Base-by-base conservation (phyloP, 306 rosid genomes). In the Trichosanthes truncata region DNA sequence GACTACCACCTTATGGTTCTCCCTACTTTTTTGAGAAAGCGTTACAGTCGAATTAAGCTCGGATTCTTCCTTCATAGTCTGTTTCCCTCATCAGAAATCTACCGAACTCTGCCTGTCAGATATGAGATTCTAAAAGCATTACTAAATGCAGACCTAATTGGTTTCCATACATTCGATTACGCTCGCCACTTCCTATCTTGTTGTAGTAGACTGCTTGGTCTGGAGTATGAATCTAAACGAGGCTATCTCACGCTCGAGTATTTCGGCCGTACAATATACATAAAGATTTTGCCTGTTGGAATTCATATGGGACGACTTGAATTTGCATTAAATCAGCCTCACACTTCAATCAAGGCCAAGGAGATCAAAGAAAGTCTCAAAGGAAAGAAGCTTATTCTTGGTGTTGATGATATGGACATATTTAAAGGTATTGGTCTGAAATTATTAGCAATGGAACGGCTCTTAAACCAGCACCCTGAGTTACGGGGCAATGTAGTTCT, bases 1-100 rank as follows among this genome's bases (percentile, higher is more conserved):
- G 98, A 94, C 73, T 94, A 89, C 72, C 98, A 94, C 83, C 96
- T 94, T n/a, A 90, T 92, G 97, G 89, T 92, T 80, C 94, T 94
- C 68, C 98, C 98, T 26, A 89, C 98, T 20, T 90, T 94, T 84
- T 81, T 94, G 77, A 83, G 98, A 35, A 90, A 86, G 82, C 87
- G 86, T 48, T 86, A 60, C 71, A 81, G 53, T 41, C 84, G 92
- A 56, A 86, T 92, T 61, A 90, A 88, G 90, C 92, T 92, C 29
- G 98, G 96, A 17, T 94, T 92, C 74, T 94, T 92, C 85, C 96
- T 92, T 40, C 97, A 92, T 35, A 86, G 94, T 79, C 92, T 90
- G 21, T 94, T 94, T 80, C 98, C 98, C 53, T 86, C 98, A 56
- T 92, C 97, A n/a, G 94, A 94, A 83, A 86, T 90, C 80, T 94